phyloP scores from a whole-genome alignment of 352 stramenopile species.

The Saprolegnia parasitica region DNA sequence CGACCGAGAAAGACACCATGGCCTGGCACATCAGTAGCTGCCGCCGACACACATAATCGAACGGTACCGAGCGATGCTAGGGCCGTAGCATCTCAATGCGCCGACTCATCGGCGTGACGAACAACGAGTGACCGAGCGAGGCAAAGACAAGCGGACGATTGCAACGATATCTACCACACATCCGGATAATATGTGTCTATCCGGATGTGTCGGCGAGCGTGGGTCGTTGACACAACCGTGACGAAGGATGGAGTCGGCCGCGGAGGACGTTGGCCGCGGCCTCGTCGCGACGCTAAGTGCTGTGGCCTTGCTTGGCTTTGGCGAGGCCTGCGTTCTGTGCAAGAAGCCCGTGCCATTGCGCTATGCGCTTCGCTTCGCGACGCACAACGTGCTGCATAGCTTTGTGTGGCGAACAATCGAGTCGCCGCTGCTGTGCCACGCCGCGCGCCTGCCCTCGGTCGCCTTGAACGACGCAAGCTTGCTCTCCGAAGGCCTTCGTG shows the following conservation, averaged over 20 bases:
- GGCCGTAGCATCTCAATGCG: too few relatives aligned
- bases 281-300: neutral
- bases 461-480: constrained; percentile 34
- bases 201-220: too few relatives aligned
- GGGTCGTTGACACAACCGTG: neutral
- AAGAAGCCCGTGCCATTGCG: constrained; percentile 59
- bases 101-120: too few relatives aligned
- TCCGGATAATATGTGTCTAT: neutral
- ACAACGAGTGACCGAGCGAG: too few relatives aligned
- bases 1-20: too few relatives aligned
- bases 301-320: constrained; percentile 41
- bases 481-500: constrained; percentile 45
- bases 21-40: too few relatives aligned
- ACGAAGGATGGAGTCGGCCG: neutral
- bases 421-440: neutral
- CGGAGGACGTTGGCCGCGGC: neutral
- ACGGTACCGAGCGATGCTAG: too few relatives aligned
- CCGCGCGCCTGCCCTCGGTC: neutral
- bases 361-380: constrained; percentile 54
- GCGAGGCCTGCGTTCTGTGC: constrained; percentile 55
- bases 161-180: neutral
- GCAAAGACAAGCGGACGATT: neutral
- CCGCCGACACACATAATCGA: too few relatives aligned
- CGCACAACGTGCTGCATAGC: constrained; percentile 57
- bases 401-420: constrained; percentile 54